Evolutionary conservation across 2,329 filamentous ascomycete species (phyloP).

Genomic region (Fusarium oxysporum): DNA sequence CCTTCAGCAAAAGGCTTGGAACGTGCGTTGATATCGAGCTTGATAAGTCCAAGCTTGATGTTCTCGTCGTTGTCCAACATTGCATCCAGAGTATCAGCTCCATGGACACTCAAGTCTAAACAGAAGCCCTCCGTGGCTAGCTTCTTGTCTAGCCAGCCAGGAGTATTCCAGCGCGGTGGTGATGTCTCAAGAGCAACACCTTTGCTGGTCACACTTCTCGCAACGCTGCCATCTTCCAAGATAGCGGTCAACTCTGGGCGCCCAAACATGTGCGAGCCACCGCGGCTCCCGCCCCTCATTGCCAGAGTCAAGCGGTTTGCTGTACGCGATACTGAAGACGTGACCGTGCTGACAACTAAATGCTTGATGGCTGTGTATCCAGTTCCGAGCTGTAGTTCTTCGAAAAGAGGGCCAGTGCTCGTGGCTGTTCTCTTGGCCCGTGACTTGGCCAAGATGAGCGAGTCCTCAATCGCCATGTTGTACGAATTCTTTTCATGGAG

Average conservation of each 20-base stretch:
- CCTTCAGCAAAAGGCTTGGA: conserved; percentile 47
- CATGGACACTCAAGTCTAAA: conserved; percentile 45
- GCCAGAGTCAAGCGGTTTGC: conserved; percentile 1
- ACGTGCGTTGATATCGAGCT: conserved; percentile 49
- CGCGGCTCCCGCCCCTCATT: not conserved
- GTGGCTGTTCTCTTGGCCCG: conserved; percentile 5
- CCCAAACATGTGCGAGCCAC: not conserved
- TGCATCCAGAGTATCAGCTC: conserved; percentile 46
- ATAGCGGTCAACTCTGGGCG: not conserved
- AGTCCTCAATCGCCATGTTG: not conserved
- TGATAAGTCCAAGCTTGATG: conserved; percentile 48
- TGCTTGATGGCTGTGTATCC: conserved; percentile 10
- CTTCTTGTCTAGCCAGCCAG: conserved; percentile 15
- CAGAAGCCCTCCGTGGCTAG: conserved; percentile 39
- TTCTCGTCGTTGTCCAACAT: conserved; percentile 53
- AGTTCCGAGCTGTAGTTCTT: conserved; percentile 12
- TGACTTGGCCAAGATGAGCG: not conserved
- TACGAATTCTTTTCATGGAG: not conserved
- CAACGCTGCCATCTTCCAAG: conserved; percentile 6
- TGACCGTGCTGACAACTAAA: conserved; percentile 25
- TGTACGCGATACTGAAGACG: conserved; percentile 24
- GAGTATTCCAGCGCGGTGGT: not conserved
- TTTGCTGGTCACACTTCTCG: not conserved
- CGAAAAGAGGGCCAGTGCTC: conserved; percentile 6
- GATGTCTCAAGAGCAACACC: not conserved